Percentiles rank a stretch among this genome's conserved stretches.
Evolutionary conservation across 768 basidiomycete genomes (phyloP).

Genomic region (Mrakia blollopis): DNA sequence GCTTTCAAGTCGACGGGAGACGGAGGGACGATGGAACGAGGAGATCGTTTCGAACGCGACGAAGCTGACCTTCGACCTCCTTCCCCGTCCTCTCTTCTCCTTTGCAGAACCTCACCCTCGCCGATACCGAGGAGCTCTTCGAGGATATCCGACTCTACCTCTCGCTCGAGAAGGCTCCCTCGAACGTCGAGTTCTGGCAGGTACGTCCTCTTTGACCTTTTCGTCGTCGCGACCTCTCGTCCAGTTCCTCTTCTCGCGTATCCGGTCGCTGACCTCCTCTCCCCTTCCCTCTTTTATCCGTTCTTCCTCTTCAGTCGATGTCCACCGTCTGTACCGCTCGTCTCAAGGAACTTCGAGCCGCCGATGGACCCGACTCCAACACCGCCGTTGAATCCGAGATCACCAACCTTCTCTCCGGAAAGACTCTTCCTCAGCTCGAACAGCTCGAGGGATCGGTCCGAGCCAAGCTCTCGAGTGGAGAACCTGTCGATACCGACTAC

Average conservation of each 20-base stretch:
- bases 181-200: slow-evolving; percentile 96
- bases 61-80: not conserved
- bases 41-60: not conserved
- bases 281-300: slow-evolving; percentile 3
- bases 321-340: slow-evolving; percentile 92
- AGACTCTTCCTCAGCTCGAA: slow-evolving; percentile 77
- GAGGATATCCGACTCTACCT: slow-evolving; percentile 92
- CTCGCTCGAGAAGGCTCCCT: slow-evolving; percentile 71
- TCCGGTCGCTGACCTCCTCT: not conserved
- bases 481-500: slow-evolving; percentile 94
- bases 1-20: not conserved
- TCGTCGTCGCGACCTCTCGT: not conserved
- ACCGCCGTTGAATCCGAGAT: slow-evolving; percentile 76
- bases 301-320: slow-evolving; percentile 66
- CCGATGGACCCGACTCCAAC: slow-evolving; percentile 40
- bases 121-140: slow-evolving; percentile 87
- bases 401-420: slow-evolving; percentile 69
- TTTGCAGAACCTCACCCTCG: slow-evolving; percentile 68
- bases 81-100: not conserved
- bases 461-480: slow-evolving; percentile 79
- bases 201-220: slow-evolving; percentile 48
- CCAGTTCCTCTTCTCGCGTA: not conserved
- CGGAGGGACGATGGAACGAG: not conserved
- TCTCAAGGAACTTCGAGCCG: slow-evolving; percentile 65
- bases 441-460: slow-evolving; percentile 80